Evolutionary conservation across 2,329 filamentous ascomycete genomes (phyloP), one percentile per base, ranked within the genome.

Genomic region (Exophiala xenobiotica): DNA sequence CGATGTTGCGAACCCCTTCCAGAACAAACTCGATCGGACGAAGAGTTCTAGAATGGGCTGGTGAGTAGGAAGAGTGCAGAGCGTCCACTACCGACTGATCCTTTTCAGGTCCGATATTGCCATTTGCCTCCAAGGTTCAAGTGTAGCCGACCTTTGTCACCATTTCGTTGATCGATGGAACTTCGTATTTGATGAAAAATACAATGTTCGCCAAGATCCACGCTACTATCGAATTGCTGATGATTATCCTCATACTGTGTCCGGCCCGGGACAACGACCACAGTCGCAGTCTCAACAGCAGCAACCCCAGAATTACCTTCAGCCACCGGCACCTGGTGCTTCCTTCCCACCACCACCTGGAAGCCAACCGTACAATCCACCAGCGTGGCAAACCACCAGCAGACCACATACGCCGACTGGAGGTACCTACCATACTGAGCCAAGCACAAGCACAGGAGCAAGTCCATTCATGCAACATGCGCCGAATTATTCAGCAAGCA

Each of bases 101-200:
- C 39, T 8, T 46, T 7, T 3, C 23, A 53, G 51, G 51, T 89
- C 87, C 11, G 91, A 96, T 68, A 81, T 96, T 52, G 85, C 87
- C 8, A 75, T 96, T 49, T 90, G 83, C 61, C 68, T 96, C 51
- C 78, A 78, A 11, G 90, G 90, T 0, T 84, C 85, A 0, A 86
- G 89, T 7, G 85, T 92, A 0, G 76, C 85, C 56, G 90, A 88
- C 67, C 75, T 96, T 24, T 76, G 83, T 24, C 78, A 80, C 4
- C 90, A 96, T 67, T 96, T 96, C 63, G 78, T 83, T 1, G 86
- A 95, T 64, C 77, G 90, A 61, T 96, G 91, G 90, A 96, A 96
- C 71, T 95, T 88, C 66, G 91, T 96, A 58, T 95, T 83, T 59
- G 78, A 83, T 50, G 82, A 87, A 45, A 96, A 96, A 68, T 96